Evolutionary conservation across 257 asterid species (phyloP).

Genomic region (Lavandula angustifolia): DNA sequence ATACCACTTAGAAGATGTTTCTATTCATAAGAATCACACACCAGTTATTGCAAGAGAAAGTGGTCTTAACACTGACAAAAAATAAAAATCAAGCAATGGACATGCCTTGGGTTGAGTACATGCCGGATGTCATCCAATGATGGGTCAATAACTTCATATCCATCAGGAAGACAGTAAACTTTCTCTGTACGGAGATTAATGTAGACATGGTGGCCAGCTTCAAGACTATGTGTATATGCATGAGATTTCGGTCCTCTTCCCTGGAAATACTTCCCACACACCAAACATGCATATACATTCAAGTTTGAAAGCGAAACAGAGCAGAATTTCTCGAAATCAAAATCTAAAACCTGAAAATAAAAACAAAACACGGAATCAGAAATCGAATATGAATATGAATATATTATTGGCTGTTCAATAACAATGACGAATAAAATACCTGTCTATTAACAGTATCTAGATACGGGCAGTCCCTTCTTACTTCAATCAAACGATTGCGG

Average conservation of each 20-base stretch:
- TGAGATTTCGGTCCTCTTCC: constrained; percentile 97
- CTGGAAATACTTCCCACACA: constrained; percentile 95
- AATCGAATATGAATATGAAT: neutral
- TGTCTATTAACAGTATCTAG: constrained; percentile 96
- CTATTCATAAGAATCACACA: neutral
- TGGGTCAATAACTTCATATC: constrained; percentile 89
- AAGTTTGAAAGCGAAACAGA: constrained; percentile 93
- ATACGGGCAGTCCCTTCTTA: constrained; percentile 93
- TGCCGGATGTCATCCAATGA: constrained; percentile 92
- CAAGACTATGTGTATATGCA: constrained; percentile 98
- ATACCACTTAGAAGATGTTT: constrained; percentile 35
- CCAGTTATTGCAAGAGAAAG: neutral
- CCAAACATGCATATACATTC: constrained; percentile 96
- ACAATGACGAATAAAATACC: constrained; percentile 43
- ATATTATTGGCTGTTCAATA: neutral
- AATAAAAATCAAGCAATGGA: constrained; percentile 15
- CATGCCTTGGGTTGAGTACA: constrained; percentile 90
- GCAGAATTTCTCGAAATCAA: constrained; percentile 93
- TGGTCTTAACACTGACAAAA: constrained; percentile 1
- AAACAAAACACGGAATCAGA: constrained; percentile 21
- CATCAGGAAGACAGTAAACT: constrained; percentile 98
- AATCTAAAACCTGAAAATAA: constrained; percentile 83
- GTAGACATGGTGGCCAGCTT: constrained; percentile 95
- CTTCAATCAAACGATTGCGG: constrained; percentile 64
- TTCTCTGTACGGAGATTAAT: constrained; percentile 93